phyloP scores from a whole-genome alignment of 805 yeast species.

The Suhomyces sp. region DNA sequence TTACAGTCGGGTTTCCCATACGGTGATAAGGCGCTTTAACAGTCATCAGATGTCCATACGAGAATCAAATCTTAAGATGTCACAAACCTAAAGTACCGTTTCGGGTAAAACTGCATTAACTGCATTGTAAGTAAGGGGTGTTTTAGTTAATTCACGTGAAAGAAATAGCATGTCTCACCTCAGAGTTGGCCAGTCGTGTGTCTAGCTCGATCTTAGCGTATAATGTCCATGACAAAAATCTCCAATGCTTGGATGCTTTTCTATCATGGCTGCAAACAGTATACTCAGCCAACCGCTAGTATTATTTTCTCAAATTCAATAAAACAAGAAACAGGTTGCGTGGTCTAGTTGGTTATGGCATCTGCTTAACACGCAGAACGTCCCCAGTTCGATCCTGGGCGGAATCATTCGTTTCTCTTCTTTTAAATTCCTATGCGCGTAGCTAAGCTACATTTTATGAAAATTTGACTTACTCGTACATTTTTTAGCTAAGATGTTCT shows the following conservation, averaged over 20 bases:
- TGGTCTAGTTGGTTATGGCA: conserved; percentile 99
- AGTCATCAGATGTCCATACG: neutral
- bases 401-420: conserved; percentile 57
- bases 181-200: too few relatives aligned
- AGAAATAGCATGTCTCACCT: neutral
- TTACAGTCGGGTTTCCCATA: too few relatives aligned
- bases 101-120: neutral
- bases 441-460: neutral
- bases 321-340: conserved; percentile 53
- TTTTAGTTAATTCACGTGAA: neutral
- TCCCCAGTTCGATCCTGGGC: conserved; percentile 99
- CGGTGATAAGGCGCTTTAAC: neutral
- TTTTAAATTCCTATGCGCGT: neutral
- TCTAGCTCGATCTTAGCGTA: too few relatives aligned
- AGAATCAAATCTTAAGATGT: too few relatives aligned
- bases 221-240: too few relatives aligned
- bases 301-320: conserved; percentile 6
- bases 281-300: neutral
- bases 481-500: neutral
- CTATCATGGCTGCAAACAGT: neutral
- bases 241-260: too few relatives aligned
- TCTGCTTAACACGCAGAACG: conserved; percentile 99
- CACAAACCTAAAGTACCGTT: neutral
- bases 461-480: neutral
- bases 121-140: neutral